Conservation (phyloP, 2,329 filamentous ascomycete genomes). For the Coniochaeta ligniaria region DNA sequence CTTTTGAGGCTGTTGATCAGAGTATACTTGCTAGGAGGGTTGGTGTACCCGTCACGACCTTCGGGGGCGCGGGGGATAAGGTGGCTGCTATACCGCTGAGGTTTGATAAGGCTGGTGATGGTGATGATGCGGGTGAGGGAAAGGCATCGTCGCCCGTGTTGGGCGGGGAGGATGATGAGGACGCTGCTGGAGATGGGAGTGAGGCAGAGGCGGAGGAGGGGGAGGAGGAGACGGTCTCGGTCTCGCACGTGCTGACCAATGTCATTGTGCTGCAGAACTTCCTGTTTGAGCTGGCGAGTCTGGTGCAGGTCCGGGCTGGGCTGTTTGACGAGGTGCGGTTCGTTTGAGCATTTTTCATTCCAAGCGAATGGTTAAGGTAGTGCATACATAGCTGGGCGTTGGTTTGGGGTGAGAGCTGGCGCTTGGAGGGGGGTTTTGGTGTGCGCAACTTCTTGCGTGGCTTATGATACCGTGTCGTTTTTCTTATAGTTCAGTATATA, state of each 20-base stretch:
- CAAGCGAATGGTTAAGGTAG: not conserved
- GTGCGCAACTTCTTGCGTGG: not conserved
- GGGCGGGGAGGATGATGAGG: constrained; percentile 10
- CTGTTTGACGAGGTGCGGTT: constrained; percentile 72
- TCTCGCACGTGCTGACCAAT: constrained; percentile 76
- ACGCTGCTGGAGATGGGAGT: constrained; percentile 7
- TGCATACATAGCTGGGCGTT: not conserved
- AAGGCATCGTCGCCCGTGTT: not conserved
- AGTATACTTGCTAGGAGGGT: constrained; percentile 51
- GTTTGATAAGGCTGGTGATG: constrained; percentile 25
- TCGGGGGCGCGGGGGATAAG: constrained; percentile 8
- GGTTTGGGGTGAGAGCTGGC: no score
- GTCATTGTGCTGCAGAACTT: constrained; percentile 75
- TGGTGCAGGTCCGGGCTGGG: constrained; percentile 67
- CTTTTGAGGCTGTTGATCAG: constrained; percentile 58
- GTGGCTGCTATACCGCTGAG: constrained; percentile 39
- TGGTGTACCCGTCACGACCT: constrained; percentile 37
- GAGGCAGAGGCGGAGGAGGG: constrained; percentile 19
- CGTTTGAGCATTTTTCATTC: constrained; percentile 19
- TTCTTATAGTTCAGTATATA: not conserved
- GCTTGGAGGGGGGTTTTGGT: not conserved
- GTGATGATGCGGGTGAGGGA: constrained; percentile 9
- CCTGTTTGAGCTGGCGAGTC: constrained; percentile 65
- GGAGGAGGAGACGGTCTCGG: constrained; percentile 42
- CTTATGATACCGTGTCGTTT: not conserved